Base-by-base conservation (phyloP, 495 filamentous ascomycete species). In the Amniculicola lignicola region DNA sequence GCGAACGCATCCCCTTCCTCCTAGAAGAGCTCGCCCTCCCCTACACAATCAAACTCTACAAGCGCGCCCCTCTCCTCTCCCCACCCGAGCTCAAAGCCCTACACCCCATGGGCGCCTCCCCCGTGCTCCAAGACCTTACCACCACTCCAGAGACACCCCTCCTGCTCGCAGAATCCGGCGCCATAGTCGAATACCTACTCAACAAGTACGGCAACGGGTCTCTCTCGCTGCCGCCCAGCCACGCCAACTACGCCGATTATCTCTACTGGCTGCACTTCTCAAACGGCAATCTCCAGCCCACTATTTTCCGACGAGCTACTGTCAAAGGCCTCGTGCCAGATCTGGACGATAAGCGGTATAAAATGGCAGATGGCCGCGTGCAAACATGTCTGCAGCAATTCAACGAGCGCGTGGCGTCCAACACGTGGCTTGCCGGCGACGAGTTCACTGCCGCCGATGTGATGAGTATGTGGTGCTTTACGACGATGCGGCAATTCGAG, bases 381-480 rank as follows among this genome's bases (percentile, higher is more conserved):
- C 51, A 23, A 0, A 15, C 1, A 11, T 43, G 23, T 9, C 5
- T 59, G 1, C 59, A 65, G 38, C 50, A 70, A 21, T n/a, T 64
- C 4, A 46, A 64, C n/a, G 24, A 59, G 1, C 55, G 51, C 15
- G 15, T 59, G 1, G 57, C 51, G 1, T 59, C 72, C 24, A 72
- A 72, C n/a, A 60, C 69, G 19, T 85, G 75, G 68, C 61, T 86
- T n/a, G 82, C 79, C 0, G 83, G 82, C 11, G 66, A 75, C 19
- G 68, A 80, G 43, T 78, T 87, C 51, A 84, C 79, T 0, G 78
- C 75, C 0, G 82, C 82, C 1, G 83, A 86, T 71, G 71, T 84
- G 27, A 84, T 83, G 77, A 72, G 49, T 4, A 65, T 83, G 6
- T 78, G 71, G 47, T 68, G 68, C 23, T 64, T 84, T 39, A 82